Percentiles rank a stretch among this genome's conserved stretches.
Conservation (phyloP, 345 rosid genomes). For the Cardamine occulta region DNA sequence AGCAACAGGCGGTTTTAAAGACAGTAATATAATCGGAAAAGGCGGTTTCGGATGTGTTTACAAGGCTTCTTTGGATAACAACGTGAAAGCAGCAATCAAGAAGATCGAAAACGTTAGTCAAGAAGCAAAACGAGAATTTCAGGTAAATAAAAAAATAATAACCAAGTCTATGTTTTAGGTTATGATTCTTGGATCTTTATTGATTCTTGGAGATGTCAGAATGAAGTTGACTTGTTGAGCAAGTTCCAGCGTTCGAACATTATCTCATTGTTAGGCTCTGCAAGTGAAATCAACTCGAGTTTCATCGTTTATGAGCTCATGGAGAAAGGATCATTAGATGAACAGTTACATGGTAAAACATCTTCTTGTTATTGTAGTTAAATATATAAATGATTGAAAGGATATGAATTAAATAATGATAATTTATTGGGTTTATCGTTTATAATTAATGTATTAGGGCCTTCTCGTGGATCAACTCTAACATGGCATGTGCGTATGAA, state of each 20-base stretch:
- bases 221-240: conserved; percentile 77
- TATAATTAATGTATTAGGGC: conserved; percentile 57
- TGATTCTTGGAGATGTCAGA: conserved; percentile 52
- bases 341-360: conserved; percentile 75
- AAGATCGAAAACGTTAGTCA: conserved; percentile 66
- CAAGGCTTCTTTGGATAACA: conserved; percentile 64
- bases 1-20: conserved; percentile 68
- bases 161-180: background rate
- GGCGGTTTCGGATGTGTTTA: conserved; percentile 95
- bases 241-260: conserved; percentile 73
- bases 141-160: conserved; percentile 49
- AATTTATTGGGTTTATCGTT: conserved; percentile 8
- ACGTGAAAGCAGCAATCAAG: conserved; percentile 66
- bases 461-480: conserved; percentile 79
- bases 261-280: conserved; percentile 73
- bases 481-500: conserved; percentile 92
- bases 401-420: conserved; percentile 10
- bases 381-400: background rate
- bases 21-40: conserved; percentile 63
- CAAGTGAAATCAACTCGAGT: conserved; percentile 54
- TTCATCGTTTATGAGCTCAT: conserved; percentile 84
- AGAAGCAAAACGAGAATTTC: conserved; percentile 74
- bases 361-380: background rate
- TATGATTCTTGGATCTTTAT: conserved; percentile 8
- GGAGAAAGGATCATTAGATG: conserved; percentile 87